A percentile compares a stretch with the other conserved stretches of the same genome.
phyloP scores from a whole-genome alignment of 2,329 filamentous ascomycete species.

The Harringtonia aguacate region DNA sequence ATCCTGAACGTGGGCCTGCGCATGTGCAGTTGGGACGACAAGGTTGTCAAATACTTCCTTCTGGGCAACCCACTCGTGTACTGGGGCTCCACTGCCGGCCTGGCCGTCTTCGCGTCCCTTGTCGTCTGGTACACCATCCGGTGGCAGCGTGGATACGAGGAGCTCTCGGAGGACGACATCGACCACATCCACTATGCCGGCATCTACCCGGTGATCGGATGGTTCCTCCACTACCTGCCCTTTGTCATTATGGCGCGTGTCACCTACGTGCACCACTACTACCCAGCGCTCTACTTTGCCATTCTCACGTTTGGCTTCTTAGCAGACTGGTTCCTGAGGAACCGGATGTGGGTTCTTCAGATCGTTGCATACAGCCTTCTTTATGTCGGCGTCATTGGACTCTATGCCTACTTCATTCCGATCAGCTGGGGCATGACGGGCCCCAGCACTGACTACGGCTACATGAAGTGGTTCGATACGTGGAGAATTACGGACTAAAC shows the following conservation, averaged over 20 bases:
- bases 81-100: slow-evolving; percentile 78
- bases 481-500: slow-evolving; percentile 70
- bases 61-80: slow-evolving; percentile 94
- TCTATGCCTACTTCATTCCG: slow-evolving; percentile 85
- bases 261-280: slow-evolving; percentile 99
- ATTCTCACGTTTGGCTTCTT: slow-evolving; percentile 85
- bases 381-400: slow-evolving; percentile 63
- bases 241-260: slow-evolving; percentile 98
- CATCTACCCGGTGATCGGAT: slow-evolving; percentile 82
- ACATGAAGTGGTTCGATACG: slow-evolving; percentile 85
- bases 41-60: slow-evolving; percentile 94
- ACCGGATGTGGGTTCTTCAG: slow-evolving; percentile 52
- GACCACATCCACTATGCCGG: slow-evolving; percentile 93
- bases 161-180: slow-evolving; percentile 69
- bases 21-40: slow-evolving; percentile 98
- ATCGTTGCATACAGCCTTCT: slow-evolving; percentile 61
- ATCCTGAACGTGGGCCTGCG: slow-evolving; percentile 88
- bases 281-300: slow-evolving; percentile 94
- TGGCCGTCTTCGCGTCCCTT: slow-evolving; percentile 62
- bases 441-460: slow-evolving; percentile 68
- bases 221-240: slow-evolving; percentile 92
- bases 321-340: slow-evolving; percentile 69
- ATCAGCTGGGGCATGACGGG: slow-evolving; percentile 97
- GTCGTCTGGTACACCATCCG: slow-evolving; percentile 78
- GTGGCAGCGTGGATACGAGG: slow-evolving; percentile 90